These are phyloP conservation scores for Microcyclosporella mali DNA, from an alignment of 2,329 filamentous ascomycete species.

Conservation along the genomic window DNA sequence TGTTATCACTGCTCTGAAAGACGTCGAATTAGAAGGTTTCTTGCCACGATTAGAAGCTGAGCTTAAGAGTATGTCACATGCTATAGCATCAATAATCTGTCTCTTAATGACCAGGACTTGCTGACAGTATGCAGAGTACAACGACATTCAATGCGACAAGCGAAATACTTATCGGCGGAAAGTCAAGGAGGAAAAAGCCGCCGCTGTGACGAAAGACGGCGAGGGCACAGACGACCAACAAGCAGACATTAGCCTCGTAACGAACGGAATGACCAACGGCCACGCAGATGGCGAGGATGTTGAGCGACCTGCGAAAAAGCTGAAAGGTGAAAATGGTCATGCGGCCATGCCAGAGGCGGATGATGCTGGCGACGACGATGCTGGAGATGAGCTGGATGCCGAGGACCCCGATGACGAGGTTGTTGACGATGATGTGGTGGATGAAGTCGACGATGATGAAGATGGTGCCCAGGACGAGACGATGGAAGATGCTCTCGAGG, in stretches of 20 bases:
- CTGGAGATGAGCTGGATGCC: conserved; percentile 52
- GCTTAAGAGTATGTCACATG: conserved; percentile 57
- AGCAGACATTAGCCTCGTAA: not conserved
- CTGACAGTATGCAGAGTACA: conserved; percentile 53
- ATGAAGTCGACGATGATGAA: conserved; percentile 46
- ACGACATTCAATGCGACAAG: conserved; percentile 66
- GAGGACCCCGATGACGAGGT: conserved; percentile 22
- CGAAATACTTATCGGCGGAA: conserved; percentile 66
- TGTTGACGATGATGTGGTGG: conserved; percentile 23
- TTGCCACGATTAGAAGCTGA: conserved; percentile 66
- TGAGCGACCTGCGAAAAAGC: conserved; percentile 47
- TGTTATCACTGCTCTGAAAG: conserved; percentile 70
- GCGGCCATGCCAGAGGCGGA: conserved; percentile 38
- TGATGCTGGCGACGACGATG: conserved; percentile 38
- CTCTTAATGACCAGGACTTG: conserved; percentile 7
- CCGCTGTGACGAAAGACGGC: conserved; percentile 17
- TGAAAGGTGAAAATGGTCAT: conserved; percentile 38
- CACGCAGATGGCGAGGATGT: conserved; percentile 35
- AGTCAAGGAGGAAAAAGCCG: conserved; percentile 57
- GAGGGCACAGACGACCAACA: conserved; percentile 4
- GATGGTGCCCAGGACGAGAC: conserved; percentile 46
- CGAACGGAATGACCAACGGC: conserved; percentile 22
- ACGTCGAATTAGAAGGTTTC: conserved; percentile 68
- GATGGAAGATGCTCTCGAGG: conserved; percentile 12
- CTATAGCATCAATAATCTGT: not conserved